Base-by-base conservation (phyloP, 2,329 filamentous ascomycete species). In the Alternaria conjuncta region DNA sequence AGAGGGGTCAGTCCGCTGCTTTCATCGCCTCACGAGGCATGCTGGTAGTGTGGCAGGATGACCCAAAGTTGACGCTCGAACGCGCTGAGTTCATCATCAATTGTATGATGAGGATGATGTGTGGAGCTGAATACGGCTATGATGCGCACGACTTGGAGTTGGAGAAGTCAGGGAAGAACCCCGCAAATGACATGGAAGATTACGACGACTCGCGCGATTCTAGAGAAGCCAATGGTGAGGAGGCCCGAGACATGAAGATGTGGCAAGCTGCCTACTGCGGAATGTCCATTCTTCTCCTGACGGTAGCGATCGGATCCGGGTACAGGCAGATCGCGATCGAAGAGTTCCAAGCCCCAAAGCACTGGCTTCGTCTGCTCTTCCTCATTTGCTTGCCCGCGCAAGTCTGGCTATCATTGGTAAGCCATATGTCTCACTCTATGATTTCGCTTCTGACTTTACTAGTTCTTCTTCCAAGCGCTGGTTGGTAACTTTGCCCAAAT, bases 41-140 rank as follows among this genome's bases (percentile, higher is more conserved):
- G 6, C 82, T 96, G 1, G 83, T 95, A 2, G 91, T 95, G 1
- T 96, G 92, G 92, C 92, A 95, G 69, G 92, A 95, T 69, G 91
- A 94, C 60, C 87, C 92, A 1, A 83, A 90, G 60, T 88, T 93
- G 72, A 82, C 95, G 9, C 84, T 94, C 6, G 82, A 87, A 59
- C 85, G 92, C 59, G 92, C 91, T 47, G 89, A 89, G 74, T 85
- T 85, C 32, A 93, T 95, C 63, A 91, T 95, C 78, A 86, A 87
- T 3, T 90, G 93, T 76, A 83, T 95, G 46, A 92, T 94, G 89
- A 87, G 92, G 65, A 86, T 87, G 81, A 87, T 90, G 46, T 90
- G 88, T 87, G 83, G 82, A 12, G 75, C 81, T 18, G 79, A 81
- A 12, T 79, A 82, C 2, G 82, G 81, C 46, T 82, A 85, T 15